Conservation (phyloP, 345 rosid species). For the Citrus reticulata region DNA sequence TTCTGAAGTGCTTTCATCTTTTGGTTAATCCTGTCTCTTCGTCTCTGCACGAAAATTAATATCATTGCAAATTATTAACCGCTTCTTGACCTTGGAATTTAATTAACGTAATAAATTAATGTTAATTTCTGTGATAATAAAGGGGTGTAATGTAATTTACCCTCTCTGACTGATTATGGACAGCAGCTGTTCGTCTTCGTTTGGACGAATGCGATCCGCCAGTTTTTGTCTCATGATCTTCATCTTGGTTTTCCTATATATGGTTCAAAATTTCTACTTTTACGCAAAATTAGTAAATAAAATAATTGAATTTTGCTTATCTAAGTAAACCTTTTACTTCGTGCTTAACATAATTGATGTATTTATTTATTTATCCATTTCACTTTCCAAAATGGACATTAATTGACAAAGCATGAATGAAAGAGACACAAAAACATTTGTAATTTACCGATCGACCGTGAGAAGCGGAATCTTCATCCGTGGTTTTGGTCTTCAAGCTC, state of each 20-base stretch:
- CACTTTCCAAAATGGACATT: neutral
- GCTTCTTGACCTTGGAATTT: neutral
- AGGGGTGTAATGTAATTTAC: slow-evolving; percentile 14
- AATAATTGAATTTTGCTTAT: neutral
- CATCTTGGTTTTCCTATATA: slow-evolving; percentile 47
- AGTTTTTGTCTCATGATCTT: slow-evolving; percentile 35
- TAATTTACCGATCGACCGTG: slow-evolving; percentile 47
- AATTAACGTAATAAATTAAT: neutral
- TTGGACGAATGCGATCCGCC: slow-evolving; percentile 36
- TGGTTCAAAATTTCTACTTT: neutral
- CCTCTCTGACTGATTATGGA: slow-evolving; percentile 63
- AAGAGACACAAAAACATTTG: neutral
- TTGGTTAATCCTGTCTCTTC: slow-evolving; percentile 69
- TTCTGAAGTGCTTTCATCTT: slow-evolving; percentile 74
- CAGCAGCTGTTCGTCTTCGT: slow-evolving; percentile 43
- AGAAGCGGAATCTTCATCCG: slow-evolving; percentile 41
- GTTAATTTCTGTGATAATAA: neutral
- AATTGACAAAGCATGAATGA: neutral
- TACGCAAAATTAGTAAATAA: neutral
- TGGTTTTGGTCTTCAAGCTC: slow-evolving; percentile 41
- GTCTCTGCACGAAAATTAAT: slow-evolving; percentile 26
- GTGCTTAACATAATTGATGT: too few relatives aligned
- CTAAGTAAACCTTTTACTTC: too few relatives aligned
- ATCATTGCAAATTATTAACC: neutral
- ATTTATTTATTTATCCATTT: too few relatives aligned